Base-by-base conservation (phyloP, 2,329 filamentous ascomycete genomes). In the Stagonosporopsis vannaccii region DNA sequence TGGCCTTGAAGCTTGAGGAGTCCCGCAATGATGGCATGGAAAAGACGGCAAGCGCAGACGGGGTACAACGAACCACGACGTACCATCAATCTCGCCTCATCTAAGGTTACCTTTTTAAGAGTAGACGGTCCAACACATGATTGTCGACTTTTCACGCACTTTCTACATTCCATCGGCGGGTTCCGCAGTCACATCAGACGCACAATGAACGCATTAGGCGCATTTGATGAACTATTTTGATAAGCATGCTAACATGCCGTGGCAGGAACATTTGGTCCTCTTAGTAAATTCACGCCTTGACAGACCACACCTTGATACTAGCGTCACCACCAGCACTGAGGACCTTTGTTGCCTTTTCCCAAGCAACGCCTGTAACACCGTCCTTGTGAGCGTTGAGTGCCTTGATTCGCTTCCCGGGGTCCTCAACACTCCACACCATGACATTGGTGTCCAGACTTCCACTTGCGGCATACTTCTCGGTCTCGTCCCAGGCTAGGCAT, bases 311-410 rank as follows among this genome's bases (percentile, higher is more conserved):
- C 82, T 98, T 99, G 43, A 99, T 85, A 0, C 91, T 89, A 30
- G 91, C 94, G 82, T 99, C 95, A 11, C 88, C 90, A 41, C 95
- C 95, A 4, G 87, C 86, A 65, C 89, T 96, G 9, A 90, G 87
- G 45, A 98, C 82, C 78, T 85, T 91, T 6, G 61, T 64, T 77
- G 55, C 82, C 54, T 66, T 65, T 81, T 91, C 82, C 92, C 94
- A 99, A 12, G 84, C 84, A 15, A 98, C 89, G 15, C 91, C 94
- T 65, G 90, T 92, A 17, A 98, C 92, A 9, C 95, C 95, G 71
- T 98, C 95, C 79, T 97, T 97, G 79, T 99, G 95, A 45, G 94
- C 92, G 71, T 97, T 96, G 20, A 87, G 79, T 13, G 87, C 89
- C 80, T 95, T 94, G 65, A 96, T 85, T 65, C 94, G 85, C 76